phyloP scores from a whole-genome alignment of 208 protist species.

The Wallacemonas sp. region DNA sequence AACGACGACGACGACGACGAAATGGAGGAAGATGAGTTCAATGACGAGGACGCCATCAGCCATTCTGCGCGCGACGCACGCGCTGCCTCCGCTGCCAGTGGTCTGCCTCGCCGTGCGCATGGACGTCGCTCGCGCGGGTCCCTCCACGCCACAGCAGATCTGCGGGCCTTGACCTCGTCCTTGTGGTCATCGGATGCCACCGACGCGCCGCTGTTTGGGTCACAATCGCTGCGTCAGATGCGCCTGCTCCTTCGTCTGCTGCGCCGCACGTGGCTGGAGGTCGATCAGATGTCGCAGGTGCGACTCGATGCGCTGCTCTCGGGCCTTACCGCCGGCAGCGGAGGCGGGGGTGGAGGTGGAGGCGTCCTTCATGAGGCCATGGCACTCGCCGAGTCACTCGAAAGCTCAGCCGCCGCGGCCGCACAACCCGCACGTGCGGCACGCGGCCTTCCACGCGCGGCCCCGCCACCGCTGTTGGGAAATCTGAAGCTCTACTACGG shows the following conservation, averaged over 20 bases:
- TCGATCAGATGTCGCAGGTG: constrained; percentile 5
- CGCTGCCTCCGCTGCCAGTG: too few species aligned
- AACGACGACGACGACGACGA: neutral
- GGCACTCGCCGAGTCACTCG: too few species aligned
- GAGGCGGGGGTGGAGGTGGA: neutral
- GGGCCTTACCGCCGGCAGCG: neutral
- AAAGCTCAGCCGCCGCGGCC: neutral
- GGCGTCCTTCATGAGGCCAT: too few species aligned
- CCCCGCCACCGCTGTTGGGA: neutral
- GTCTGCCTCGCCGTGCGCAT: too few species aligned
- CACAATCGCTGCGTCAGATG: neutral
- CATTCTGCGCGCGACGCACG: too few species aligned
- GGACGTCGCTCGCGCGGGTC: neutral
- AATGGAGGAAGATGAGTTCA: neutral
- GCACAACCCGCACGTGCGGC: neutral
- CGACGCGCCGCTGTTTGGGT: neutral
- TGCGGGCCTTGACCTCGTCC: neutral
- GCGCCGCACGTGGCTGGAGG: constrained; percentile 6
- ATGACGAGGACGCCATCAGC: too few species aligned
- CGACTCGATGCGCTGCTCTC: constrained; percentile 6
- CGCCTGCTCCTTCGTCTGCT: constrained; percentile 11
- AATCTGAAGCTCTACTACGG: constrained; percentile 18
- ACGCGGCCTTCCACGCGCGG: neutral
- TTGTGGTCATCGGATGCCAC: neutral
- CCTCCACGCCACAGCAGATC: neutral